Base-by-base conservation (phyloP, 2,329 filamentous ascomycete genomes). In the Fusarium cicatricum region DNA sequence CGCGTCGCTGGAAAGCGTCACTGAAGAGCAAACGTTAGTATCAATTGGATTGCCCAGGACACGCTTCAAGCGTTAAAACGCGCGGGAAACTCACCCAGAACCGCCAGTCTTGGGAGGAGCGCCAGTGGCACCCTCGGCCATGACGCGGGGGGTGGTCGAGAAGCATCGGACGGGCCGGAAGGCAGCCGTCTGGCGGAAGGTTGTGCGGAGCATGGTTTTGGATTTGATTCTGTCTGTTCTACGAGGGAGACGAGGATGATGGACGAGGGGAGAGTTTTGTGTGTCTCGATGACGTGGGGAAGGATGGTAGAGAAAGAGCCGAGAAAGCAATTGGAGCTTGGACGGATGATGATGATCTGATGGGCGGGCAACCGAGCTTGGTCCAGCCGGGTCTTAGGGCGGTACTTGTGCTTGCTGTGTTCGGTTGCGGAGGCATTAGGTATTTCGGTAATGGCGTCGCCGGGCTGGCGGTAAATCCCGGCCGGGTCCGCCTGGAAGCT, bases 1-100 rank as follows among this genome's bases (percentile, higher is more conserved):
- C 95, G 70, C 95, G 92, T 80, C 89, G 90, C 80, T 89, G 91
- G 85, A 97, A 99, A 52, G 91, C 87, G 74, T 99, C 94, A 69
- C 94, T 96, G 65, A 68, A 32, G 5, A 16, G 10, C 5, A 0
- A 10, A 10, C 21, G 42, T 64, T 31, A 64, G 48, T 34, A 37
- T 14, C 9, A 31, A 31, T 33, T 28, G 43, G 41, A 29, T 47
- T 36, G 39, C 16, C 8, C 10, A 17, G 15, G 29, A 19, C 17
- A n/a, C 15, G 53, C 58, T 58, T 62, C 58, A 60, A 47, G 9
- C 9, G 42, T 40, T 26, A 26, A 41, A 33, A 17, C 36, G 36
- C 45, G 45, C 33, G 38, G 12, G 26, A 40, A 60, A 79, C 82
- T 72, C 75, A 86, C 83, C 82, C 78, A 70, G 71, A 66, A 71